These are phyloP conservation scores for Corrigiola litoralis DNA, from an alignment of 179 eudicot species.

Conservation along the genomic window DNA sequence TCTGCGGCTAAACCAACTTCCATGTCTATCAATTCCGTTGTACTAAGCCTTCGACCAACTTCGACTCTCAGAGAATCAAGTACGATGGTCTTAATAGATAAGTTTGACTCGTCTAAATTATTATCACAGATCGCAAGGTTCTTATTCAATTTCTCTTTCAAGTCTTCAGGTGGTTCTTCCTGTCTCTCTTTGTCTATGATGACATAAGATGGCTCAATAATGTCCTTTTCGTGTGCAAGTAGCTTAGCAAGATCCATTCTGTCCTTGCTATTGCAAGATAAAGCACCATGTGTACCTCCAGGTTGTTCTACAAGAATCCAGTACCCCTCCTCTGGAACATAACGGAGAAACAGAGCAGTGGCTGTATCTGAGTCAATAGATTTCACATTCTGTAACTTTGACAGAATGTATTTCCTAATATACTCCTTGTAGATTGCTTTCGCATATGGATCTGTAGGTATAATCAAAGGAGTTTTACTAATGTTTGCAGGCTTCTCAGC, in stretches of 20 bases:
- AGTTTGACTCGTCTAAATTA: slow-evolving; percentile 26
- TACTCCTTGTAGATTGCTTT: slow-evolving; percentile 42
- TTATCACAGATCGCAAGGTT: slow-evolving; percentile 17
- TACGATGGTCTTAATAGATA: slow-evolving; percentile 40
- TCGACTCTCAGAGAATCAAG: slow-evolving; percentile 60
- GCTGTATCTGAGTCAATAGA: slow-evolving; percentile 37
- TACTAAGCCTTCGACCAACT: slow-evolving; percentile 64
- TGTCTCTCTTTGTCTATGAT: slow-evolving; percentile 50
- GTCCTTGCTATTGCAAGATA: slow-evolving; percentile 15
- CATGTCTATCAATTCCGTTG: slow-evolving; percentile 43
- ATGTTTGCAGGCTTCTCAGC: slow-evolving; percentile 14
- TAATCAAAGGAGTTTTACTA: slow-evolving; percentile 21
- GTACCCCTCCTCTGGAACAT: slow-evolving; percentile 67
- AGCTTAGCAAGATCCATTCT: slow-evolving; percentile 16
- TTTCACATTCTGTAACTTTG: slow-evolving; percentile 39
- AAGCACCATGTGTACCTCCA: slow-evolving; percentile 21
- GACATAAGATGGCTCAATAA: slow-evolving; percentile 74
- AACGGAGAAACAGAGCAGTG: slow-evolving; percentile 52
- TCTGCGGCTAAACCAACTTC: slow-evolving; percentile 47
- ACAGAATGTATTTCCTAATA: slow-evolving; percentile 41
- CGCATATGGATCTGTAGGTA: slow-evolving; percentile 31
- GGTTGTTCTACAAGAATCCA: slow-evolving; percentile 66
- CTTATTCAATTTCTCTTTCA: slow-evolving; percentile 14
- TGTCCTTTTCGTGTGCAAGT: slow-evolving; percentile 18
- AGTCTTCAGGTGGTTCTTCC: slow-evolving; percentile 34